Conservation (phyloP, 148 eudicot species). For the Arctostaphylos glauca region DNA sequence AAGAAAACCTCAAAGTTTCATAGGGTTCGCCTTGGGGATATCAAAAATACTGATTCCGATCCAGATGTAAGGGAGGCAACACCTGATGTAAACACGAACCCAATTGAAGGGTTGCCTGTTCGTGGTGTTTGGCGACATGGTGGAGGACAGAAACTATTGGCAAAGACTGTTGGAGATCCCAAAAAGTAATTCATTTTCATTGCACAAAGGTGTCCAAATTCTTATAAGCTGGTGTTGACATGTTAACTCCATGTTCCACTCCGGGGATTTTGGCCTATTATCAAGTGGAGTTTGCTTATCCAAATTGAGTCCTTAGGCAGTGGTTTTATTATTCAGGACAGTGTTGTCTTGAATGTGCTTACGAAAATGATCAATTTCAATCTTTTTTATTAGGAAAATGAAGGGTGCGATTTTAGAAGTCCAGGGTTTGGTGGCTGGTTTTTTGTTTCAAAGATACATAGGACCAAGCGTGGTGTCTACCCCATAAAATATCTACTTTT, state of each 20-base stretch:
- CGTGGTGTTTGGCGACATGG: constrained; percentile 77
- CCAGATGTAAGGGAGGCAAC: constrained; percentile 21
- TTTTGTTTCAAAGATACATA: background rate
- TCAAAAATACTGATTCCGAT: constrained; percentile 37
- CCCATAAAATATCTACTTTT: background rate
- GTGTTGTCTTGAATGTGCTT: background rate
- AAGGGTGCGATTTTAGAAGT: no score
- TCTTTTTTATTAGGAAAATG: background rate
- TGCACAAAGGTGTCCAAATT: background rate
- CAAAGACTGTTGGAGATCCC: constrained; percentile 26
- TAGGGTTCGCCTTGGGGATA: constrained; percentile 68
- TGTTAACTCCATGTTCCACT: background rate
- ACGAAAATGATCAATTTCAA: background rate
- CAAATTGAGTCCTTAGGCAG: background rate
- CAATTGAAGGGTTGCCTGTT: constrained; percentile 40
- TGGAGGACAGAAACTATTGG: constrained; percentile 71
- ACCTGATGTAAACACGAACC: constrained; percentile 27
- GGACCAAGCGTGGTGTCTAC: constrained; percentile 7
- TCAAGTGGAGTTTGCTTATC: background rate
- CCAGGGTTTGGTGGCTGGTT: background rate
- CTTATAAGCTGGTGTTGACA: background rate
- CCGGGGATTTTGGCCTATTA: background rate
- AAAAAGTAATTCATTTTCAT: constrained; percentile 22
- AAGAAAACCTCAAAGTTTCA: constrained; percentile 90
- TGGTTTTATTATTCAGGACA: background rate